Evolutionary conservation across 306 rosid genomes (phyloP), one percentile per base, ranked within the genome.

Genomic region (Rosa chinensis): DNA sequence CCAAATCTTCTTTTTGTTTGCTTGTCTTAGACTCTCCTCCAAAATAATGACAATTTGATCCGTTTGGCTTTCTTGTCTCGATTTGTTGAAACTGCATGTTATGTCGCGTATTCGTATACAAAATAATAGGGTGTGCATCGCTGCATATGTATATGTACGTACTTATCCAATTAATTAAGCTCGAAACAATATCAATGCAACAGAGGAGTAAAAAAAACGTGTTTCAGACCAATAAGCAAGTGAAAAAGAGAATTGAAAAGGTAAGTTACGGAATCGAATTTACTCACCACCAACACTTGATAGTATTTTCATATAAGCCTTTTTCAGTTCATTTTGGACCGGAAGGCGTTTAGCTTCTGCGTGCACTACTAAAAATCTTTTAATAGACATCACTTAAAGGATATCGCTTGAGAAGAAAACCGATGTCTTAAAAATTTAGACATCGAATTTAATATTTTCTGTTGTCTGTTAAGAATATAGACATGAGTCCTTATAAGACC

Each of bases 1-100:
- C 32, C 63, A 6, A 10, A 21, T 58, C 28, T 58, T 58, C 45
- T 23, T 21, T 45, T 70, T 70, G 71, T 8, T 66, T 40, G 28
- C 72, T 66, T 40, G 72, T 66, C 72, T 66, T 39, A 66, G 25
- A 66, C 49, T 39, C 48, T 40, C 28, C 6, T 66, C 72, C 49
- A 66, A 66, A 18, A 66, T 66, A 0, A 66, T 66, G 72, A 66
- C 72, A 39, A 35, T 40, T 39, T 8, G 11, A 5, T 35, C 69
- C 0, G 70, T 64, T 64, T 35, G 17, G 70, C 44, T 17, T 64
- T 37, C 70, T 64, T 35, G 45, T 35, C 70, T 17, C 44, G n/a
- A 64, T 64, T 64, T 64, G 70, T 64, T 32, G 44, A 35, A 42
- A 32, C 2, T 64, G 32, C 40, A 37, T 8, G 2, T 10, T 62